A percentile compares a stretch with the other conserved stretches of the same genome.
Conservation (phyloP, 176 grass and related monocot species). For the Oryza glumipatula region DNA sequence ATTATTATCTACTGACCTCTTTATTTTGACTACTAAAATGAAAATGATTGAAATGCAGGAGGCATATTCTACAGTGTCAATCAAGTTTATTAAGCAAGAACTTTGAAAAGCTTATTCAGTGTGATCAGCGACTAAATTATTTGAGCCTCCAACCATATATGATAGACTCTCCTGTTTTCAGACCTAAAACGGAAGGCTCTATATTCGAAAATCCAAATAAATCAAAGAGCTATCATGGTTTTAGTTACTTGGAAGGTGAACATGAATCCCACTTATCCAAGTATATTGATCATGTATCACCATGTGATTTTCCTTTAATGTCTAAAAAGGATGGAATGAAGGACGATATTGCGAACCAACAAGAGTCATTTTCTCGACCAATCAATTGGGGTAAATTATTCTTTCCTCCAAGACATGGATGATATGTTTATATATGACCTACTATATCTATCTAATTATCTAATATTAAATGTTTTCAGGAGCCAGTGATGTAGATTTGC, state of each 20-base stretch:
- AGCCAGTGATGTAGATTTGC: not conserved
- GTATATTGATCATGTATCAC: slow-evolving; percentile 45
- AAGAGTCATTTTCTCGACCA: slow-evolving; percentile 30
- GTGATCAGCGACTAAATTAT: slow-evolving; percentile 62
- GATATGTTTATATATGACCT: not conserved
- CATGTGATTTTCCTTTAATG: slow-evolving; percentile 37
- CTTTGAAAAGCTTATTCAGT: slow-evolving; percentile 85
- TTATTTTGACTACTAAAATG: not conserved
- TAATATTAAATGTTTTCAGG: slow-evolving; percentile 23
- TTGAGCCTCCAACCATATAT: slow-evolving; percentile 59
- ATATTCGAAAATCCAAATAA: slow-evolving; percentile 65
- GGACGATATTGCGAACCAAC: slow-evolving; percentile 39
- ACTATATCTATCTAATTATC: not conserved
- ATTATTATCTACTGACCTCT: not conserved
- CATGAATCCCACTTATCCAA: slow-evolving; percentile 44
- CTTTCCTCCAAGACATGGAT: not conserved
- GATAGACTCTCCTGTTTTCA: slow-evolving; percentile 54
- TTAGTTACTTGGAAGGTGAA: slow-evolving; percentile 43
- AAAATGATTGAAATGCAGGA: slow-evolving; percentile 53
- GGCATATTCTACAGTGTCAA: slow-evolving; percentile 67
- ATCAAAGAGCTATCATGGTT: slow-evolving; percentile 24
- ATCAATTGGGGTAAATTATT: slow-evolving; percentile 60
- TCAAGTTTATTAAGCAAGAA: slow-evolving; percentile 69
- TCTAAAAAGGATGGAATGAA: slow-evolving; percentile 39
- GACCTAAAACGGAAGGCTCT: slow-evolving; percentile 45